Conservation (phyloP, 495 filamentous ascomycete species). For the Lentithecium fluviatile region DNA sequence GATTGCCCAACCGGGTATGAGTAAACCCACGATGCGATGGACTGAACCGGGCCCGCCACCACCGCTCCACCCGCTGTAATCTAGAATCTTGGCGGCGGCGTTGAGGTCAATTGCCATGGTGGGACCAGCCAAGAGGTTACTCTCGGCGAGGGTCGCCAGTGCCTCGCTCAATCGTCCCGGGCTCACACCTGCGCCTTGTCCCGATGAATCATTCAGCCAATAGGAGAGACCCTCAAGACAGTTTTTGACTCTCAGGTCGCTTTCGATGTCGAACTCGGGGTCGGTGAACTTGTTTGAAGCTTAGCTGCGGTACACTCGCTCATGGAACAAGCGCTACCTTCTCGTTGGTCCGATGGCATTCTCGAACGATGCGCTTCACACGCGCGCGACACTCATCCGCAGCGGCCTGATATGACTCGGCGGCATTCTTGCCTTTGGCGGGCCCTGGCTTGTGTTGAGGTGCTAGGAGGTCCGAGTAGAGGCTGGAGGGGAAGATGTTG, state of each 20-base stretch:
- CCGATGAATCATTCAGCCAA: constrained; percentile 4
- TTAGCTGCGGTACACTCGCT: too few species aligned
- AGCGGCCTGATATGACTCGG: constrained; percentile 70
- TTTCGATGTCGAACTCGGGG: constrained; percentile 81
- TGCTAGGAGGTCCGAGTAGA: constrained; percentile 63
- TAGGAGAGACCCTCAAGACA: constrained; percentile 28
- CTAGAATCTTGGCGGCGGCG: constrained; percentile 48
- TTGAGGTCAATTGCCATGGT: constrained; percentile 53
- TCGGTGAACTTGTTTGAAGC: constrained; percentile 64
- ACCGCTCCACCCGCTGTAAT: constrained; percentile 5
- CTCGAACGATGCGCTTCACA: constrained; percentile 75
- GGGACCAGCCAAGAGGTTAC: constrained; percentile 47
- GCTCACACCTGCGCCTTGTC: neutral
- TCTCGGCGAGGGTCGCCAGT: constrained; percentile 18
- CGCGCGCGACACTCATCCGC: constrained; percentile 67
- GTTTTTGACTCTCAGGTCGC: constrained; percentile 47
- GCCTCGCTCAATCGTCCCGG: constrained; percentile 9
- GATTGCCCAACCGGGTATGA: neutral
- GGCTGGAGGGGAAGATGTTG: constrained; percentile 69
- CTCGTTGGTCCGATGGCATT: constrained; percentile 80
- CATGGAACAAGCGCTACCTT: constrained; percentile 36
- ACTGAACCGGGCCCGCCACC: constrained; percentile 23
- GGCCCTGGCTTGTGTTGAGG: constrained; percentile 49
- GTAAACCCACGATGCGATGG: constrained; percentile 19
- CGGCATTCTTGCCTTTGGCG: constrained; percentile 54